Evolutionary conservation across 164 flowering plant species (phyloP), one percentile per base, ranked within the genome.

Genomic region (Dillenia suffruticosa): DNA sequence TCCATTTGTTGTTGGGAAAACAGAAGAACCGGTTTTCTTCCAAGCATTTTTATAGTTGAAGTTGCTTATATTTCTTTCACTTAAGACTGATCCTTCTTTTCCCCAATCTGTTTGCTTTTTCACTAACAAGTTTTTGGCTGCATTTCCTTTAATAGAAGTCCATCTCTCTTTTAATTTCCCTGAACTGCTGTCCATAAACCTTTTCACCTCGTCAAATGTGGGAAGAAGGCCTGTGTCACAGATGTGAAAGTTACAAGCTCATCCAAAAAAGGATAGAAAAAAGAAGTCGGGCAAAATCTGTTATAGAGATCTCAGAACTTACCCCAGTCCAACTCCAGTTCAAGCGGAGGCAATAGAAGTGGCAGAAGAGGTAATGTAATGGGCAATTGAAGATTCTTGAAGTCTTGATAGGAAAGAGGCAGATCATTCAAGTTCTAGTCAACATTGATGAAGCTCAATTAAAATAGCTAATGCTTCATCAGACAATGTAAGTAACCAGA

Each of bases 241-340:
- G 40, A 32, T 5, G 40, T 32, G 40, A 32, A 6, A 32, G 40
- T 32, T 32, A 32, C 40, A 32, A 32, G 40, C 40, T 32, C 0
- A 32, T 32, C 40, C 40, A 32, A 32, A 32, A 32, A 49, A 58
- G 8, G 16, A 43, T 47, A 15, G 43, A 51, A 1, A 26, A 43
- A 49, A 44, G 58, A 14, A 32, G 45, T 46, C 12, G 5, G 2
- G 10, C 44, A 5, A 22, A 43, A 51, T 8, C 14, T 43, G 32
- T 57, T 12, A 47, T 12, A 57, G 14, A 51, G 51, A 43, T 13
- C 15, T 12, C 12, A 50, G 26, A 72, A 54, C 80, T 68, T 68
- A 87, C 96, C 97, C 89, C 90, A 84, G 14, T 76, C 77, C 61
- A 79, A 52, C n/a, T 73, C 69, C 49, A 71, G 46, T 40, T 72